Base-by-base conservation (phyloP, 257 asterid species). In the Eustoma russellianum region DNA sequence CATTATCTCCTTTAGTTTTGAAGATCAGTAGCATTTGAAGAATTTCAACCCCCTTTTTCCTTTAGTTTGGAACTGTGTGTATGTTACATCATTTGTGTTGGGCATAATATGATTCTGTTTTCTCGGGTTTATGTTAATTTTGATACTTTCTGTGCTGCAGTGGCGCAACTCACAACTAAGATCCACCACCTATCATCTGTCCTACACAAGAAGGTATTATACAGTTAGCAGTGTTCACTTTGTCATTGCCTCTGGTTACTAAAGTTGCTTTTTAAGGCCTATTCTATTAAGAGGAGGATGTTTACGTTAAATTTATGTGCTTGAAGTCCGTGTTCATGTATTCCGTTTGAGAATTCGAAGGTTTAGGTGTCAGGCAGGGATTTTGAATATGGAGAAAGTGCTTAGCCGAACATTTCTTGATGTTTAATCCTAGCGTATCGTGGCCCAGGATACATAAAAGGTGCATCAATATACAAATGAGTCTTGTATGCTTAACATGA, bases 91-190 rank as follows among this genome's bases (percentile, higher is more conserved):
- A 24, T 4, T 24, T 24, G 30, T 1, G 30, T 24, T 7, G 24
- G 50, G 2, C 30, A 2, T 34, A n/a, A 24, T 24, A 11, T 24
- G 28, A 61, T 49, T 55, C 47, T 56, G 24, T 56, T 48, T 12
- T 15, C 41, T 35, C 55, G 2, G 1, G 30, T 24, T 24, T 24
- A 24, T 24, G 30, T 24, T 24, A 24, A 7, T 33, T 41, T 41
- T n/a, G n/a, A n/a, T n/a, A n/a, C 56, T 17, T 15, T 66, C n/a
- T 71, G 50, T 52, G 48, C 47, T 65, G 70, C 79, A 83, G 95
- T 89, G 71, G 97, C 94, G 48, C 95, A 83, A 51, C 83, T 85
- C 65, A 89, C 97, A 5, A 77, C 92, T 57, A 85, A 89, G 83
- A 89, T 89, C 33, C 83, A 83, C 66, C 87, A 89, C 66, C 76